Conservation (phyloP, 495 filamentous ascomycete species). For the Aspergillus nanangensis region DNA sequence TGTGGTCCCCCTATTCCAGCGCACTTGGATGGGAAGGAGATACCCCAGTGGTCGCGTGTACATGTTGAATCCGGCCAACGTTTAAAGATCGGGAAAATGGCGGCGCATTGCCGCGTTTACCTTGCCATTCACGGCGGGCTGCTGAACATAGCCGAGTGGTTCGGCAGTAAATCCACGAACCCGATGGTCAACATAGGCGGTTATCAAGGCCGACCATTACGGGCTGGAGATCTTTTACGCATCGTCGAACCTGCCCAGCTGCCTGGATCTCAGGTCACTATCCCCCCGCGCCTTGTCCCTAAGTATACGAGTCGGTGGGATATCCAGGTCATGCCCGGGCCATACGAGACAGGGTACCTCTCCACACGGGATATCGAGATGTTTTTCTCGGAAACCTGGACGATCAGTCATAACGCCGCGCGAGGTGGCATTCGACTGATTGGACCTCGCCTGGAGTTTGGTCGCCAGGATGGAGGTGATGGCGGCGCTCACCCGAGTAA, state of each 20-base stretch:
- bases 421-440: constrained; percentile 15
- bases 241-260: too few species aligned
- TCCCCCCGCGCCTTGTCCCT: too few species aligned
- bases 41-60: constrained; percentile 49
- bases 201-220: constrained; percentile 48
- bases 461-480: constrained; percentile 11
- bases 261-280: too few species aligned
- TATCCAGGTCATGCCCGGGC: not conserved
- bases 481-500: constrained; percentile 17
- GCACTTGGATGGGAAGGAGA: constrained; percentile 35
- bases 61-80: constrained; percentile 44
- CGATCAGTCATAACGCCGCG: constrained; percentile 14
- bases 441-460: constrained; percentile 14
- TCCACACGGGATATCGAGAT: constrained; percentile 14
- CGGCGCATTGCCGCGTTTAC: constrained; percentile 48
- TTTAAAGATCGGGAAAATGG: constrained; percentile 48
- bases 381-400: constrained; percentile 7
- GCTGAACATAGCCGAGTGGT: constrained; percentile 46
- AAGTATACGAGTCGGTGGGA: too few species aligned
- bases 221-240: constrained; percentile 42
- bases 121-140: constrained; percentile 55
- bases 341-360: constrained; percentile 38
- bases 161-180: constrained; percentile 54
- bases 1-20: constrained; percentile 47
- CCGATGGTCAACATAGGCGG: constrained; percentile 51